These are phyloP conservation scores for Annona squamosa DNA, from an alignment of 164 flowering plant species.

Conservation along the genomic window DNA sequence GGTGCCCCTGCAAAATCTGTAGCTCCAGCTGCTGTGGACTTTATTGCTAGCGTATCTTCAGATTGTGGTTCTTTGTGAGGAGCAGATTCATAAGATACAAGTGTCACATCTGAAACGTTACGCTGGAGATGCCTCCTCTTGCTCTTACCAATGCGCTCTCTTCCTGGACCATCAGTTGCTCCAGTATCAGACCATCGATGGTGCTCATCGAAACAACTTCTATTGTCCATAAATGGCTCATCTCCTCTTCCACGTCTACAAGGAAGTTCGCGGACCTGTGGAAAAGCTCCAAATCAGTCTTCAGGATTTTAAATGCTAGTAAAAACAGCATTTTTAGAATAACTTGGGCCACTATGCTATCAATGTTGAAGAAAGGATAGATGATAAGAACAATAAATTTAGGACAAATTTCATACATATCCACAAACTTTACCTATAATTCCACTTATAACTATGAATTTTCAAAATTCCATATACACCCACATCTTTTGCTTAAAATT, in stretches of 20 bases:
- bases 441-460: too few relatives aligned
- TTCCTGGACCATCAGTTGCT: constrained; percentile 23
- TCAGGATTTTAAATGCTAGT: neutral
- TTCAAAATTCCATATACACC: too few relatives aligned
- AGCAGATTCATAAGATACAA: constrained; percentile 10
- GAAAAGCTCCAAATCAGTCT: constrained; percentile 16
- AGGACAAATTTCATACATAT: too few relatives aligned
- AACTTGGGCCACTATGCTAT: neutral
- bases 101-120: constrained; percentile 9
- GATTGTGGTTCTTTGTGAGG: constrained; percentile 11
- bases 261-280: constrained; percentile 36
- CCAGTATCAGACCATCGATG: constrained; percentile 21
- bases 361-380: neutral
- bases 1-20: constrained; percentile 7
- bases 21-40: neutral
- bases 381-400: neutral
- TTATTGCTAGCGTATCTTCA: neutral
- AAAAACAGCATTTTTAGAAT: neutral
- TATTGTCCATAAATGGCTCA: constrained; percentile 27
- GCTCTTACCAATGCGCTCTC: constrained; percentile 31
- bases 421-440: too few relatives aligned
- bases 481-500: too few relatives aligned
- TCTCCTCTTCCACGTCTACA: constrained; percentile 38
- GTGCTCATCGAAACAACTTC: constrained; percentile 21
- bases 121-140: constrained; percentile 23